Evolutionary conservation across 2,329 filamentous ascomycete genomes (phyloP), one percentile per base, ranked within the genome.

Genomic region (Stagonosporopsis rhizophila): DNA sequence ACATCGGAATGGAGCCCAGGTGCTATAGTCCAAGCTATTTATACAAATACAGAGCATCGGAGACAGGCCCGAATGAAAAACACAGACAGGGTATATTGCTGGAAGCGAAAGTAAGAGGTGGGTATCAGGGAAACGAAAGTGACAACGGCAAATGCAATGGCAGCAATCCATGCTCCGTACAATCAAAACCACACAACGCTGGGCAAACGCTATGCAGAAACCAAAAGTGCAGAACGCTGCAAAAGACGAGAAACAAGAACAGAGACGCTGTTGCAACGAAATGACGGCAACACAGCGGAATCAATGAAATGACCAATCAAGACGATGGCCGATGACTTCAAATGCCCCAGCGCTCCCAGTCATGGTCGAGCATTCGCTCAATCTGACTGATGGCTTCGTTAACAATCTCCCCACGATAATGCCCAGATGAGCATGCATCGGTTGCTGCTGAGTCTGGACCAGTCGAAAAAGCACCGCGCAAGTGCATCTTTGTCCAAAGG

Each of bases 401-500:
- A 15, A 74, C 55, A 5, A 75, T 60, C 46, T 75, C 72, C 2
- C 72, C 73, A 12, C 65, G 62, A 2, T 65, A 50, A 17, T 69
- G 66, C 2, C 58, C 62, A 34, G 66, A 56, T n/a, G 52, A 37
- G 27, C 56, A 48, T 9, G 52, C 48, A 42, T 56, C 62, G 4
- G 53, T 25, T 11, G 59, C 48, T 17, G 61, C 41, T 15, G 52
- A 4, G 11, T 25, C 11, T 15, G 30, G 17, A 4, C 23, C 59
- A 32, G 58, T 63, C 4, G 15, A 7, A 14, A 23, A 25, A 4
- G 8, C 15, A 19, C 62, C 66, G 15, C 66, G 67, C 1, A 75
- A 51, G 2, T 65, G 60, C 44, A 71, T 66, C 49, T 74, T 74
- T 1, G 69, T 64, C 72, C 72, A 76, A 6, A 69, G 66, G 12